Evolutionary conservation across 2,329 filamentous ascomycete genomes (phyloP).

Genomic region (Alternaria longipes): DNA sequence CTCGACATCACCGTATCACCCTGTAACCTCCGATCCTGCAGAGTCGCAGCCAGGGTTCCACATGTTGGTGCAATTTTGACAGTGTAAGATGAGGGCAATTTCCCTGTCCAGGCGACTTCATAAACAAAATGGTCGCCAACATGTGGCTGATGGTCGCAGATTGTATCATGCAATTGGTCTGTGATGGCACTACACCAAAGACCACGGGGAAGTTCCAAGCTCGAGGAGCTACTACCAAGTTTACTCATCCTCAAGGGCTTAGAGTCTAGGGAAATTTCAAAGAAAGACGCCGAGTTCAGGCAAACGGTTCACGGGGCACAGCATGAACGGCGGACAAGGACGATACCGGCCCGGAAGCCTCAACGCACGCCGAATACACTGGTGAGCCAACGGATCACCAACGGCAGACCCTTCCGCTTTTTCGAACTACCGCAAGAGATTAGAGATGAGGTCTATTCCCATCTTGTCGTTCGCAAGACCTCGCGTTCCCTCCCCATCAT

Average conservation of each 20-base stretch:
- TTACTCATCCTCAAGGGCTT: slow-evolving; percentile 12
- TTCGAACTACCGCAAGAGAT: slow-evolving; percentile 40
- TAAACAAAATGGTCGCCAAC: slow-evolving; percentile 21
- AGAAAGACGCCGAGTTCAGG: slow-evolving; percentile 2
- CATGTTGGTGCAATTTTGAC: slow-evolving; percentile 38
- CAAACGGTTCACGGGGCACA: background rate
- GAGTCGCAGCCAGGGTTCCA: slow-evolving; percentile 34
- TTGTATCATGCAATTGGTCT: slow-evolving; percentile 35
- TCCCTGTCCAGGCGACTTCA: slow-evolving; percentile 27
- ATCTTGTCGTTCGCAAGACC: slow-evolving; percentile 33
- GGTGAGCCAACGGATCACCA: slow-evolving; percentile 3
- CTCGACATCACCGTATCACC: slow-evolving; percentile 33
- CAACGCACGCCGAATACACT: background rate
- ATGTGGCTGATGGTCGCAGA: slow-evolving; percentile 24
- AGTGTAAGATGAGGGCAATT: slow-evolving; percentile 33
- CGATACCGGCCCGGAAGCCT: slow-evolving; percentile 6
- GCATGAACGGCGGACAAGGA: slow-evolving; percentile 10
- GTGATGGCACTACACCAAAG: slow-evolving; percentile 41
- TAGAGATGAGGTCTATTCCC: slow-evolving; percentile 41
- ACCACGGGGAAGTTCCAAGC: slow-evolving; percentile 37
- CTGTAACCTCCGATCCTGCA: slow-evolving; percentile 33
- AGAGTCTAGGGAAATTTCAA: slow-evolving; percentile 1
- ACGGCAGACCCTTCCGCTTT: slow-evolving; percentile 36
- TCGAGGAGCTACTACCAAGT: slow-evolving; percentile 23
- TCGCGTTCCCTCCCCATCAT: slow-evolving; percentile 24